phyloP scores from a whole-genome alignment of 1,139 yeast genomes.

The Diutina ranongensis region DNA sequence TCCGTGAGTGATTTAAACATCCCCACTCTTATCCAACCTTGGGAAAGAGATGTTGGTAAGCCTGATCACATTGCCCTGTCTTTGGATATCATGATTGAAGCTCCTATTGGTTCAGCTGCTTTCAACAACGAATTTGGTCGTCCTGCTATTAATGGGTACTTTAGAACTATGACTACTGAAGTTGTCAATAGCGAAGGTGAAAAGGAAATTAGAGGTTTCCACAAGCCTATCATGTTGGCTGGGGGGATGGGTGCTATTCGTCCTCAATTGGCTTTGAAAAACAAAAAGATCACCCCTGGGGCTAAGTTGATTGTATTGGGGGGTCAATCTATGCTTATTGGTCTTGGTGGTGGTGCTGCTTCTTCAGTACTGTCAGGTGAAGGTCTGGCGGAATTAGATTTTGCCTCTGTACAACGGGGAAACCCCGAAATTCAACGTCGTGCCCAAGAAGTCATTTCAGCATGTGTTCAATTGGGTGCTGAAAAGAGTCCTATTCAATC shows the following conservation, averaged over 20 bases:
- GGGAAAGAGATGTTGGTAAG: conserved; percentile 84
- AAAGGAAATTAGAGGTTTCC: conserved; percentile 85
- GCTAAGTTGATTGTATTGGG: conserved; percentile 89
- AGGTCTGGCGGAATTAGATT: conserved; percentile 90
- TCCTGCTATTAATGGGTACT: conserved; percentile 94
- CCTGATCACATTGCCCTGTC: conserved; percentile 92
- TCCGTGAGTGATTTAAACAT: conserved; percentile 85
- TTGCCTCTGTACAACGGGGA: conserved; percentile 98
- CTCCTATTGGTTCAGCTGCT: conserved; percentile 96
- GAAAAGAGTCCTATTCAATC: conserved; percentile 78
- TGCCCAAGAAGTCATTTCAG: conserved; percentile 95
- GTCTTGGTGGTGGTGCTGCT: conserved; percentile 99
- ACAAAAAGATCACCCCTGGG: conserved; percentile 83
- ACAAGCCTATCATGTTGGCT: conserved; percentile 98
- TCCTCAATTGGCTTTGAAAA: conserved; percentile 85
- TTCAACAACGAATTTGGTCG: conserved; percentile 98
- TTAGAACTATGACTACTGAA: conserved; percentile 84
- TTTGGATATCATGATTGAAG: conserved; percentile 90
- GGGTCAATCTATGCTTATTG: conserved; percentile 98
- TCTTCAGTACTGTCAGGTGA: conserved; percentile 93
- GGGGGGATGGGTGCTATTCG: conserved; percentile 98
- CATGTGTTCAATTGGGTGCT: conserved; percentile 77
- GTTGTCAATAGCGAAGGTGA: conserved; percentile 53
- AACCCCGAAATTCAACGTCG: conserved; percentile 99
- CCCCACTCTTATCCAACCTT: conserved; percentile 80